Base-by-base conservation (phyloP, 345 rosid genomes). In the Syzygium jambos region DNA sequence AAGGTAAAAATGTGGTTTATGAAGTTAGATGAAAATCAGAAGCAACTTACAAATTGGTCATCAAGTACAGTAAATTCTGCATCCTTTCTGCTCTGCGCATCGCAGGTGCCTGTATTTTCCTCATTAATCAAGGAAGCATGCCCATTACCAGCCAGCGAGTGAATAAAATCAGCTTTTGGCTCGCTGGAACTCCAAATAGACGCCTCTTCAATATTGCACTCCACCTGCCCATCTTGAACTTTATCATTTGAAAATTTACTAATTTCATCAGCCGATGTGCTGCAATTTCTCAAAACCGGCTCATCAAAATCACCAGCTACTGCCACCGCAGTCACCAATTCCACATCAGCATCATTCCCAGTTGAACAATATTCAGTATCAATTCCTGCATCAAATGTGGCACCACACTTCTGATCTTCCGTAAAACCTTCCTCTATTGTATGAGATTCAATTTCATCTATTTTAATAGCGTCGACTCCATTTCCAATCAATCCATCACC, bases 381-480 rank as follows among this genome's bases (percentile, higher is more conserved):
- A n/a, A 11, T 63, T 46, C 19, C 15, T 2, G 78, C 52, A 43
- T 82, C 89, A 80, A 29, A 86, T 55, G 51, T 22, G 52, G 21
- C 80, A 78, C 86, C 63, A 82, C 23, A 23, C 51, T 46, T 56
- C 52, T 43, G 17, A 78, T 65, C 88, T n/a, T 83, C 78, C 51
- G 59, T 34, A 80, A 59, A 78, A 87, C 51, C 85, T 29, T 27
- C 85, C 41, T 80, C 65, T 59, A 57, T 55, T 34, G 65, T 73
- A 30, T 80, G 87, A 85, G 52, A 51, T 82, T 51, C 85, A 57
- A 78, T n/a, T 61, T 85, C 92, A 21, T 86, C 88, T 87, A 88
- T 78, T 89, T 92, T 94, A 87, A 88, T 77, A 63, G 78, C 87
- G 52, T 86, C 89, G 80, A 86, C 78, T 87, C 86, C 84, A 52